These are phyloP conservation scores for Puya raimondii DNA, from an alignment of 176 grass and related monocot genomes.

Conservation along the genomic window DNA sequence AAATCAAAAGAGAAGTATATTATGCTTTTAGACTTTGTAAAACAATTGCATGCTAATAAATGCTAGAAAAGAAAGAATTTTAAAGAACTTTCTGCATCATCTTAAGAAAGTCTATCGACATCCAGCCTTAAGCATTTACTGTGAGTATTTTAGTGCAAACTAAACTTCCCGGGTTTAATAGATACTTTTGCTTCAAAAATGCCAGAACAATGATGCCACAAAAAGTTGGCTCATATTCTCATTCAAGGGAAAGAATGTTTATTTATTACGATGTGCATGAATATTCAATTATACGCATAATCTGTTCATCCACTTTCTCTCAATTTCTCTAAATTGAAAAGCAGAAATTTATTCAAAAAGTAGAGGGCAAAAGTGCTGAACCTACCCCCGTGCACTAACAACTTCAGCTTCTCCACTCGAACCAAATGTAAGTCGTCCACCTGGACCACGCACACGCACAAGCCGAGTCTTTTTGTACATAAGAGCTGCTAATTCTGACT, in stretches of 20 bases:
- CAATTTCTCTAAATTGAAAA: background rate
- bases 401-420: conserved; percentile 88
- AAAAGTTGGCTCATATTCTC: background rate
- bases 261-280: too few relatives aligned
- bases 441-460: conserved; percentile 77
- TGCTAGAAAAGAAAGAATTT: background rate
- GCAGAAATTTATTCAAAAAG: background rate
- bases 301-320: background rate
- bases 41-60: background rate
- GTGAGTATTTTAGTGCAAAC: background rate
- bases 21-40: background rate
- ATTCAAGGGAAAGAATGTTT: background rate
- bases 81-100: background rate
- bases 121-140: too few relatives aligned
- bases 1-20: background rate
- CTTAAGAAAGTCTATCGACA: background rate
- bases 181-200: background rate
- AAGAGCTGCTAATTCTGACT: conserved; percentile 93
- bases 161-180: background rate
- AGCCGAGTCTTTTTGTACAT: conserved; percentile 96
- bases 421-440: conserved; percentile 76
- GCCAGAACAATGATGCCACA: background rate
- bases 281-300: too few relatives aligned
- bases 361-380: conserved; percentile 1
- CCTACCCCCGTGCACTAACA: conserved; percentile 92